Evolutionary conservation across 768 basidiomycete genomes (phyloP).

Genomic region (Hypsizygus marmoreus): DNA sequence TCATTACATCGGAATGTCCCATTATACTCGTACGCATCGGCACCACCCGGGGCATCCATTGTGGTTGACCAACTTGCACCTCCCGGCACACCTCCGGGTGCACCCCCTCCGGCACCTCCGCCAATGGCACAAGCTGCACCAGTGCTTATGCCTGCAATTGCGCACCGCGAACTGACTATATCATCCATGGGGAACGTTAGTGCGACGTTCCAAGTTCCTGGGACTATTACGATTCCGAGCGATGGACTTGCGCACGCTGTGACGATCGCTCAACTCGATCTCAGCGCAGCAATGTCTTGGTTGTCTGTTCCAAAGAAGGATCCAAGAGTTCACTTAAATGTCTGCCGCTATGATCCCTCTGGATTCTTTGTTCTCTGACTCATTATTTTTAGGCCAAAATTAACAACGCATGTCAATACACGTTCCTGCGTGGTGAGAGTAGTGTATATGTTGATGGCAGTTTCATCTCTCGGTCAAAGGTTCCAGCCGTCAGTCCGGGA

Average conservation of each 20-base stretch:
- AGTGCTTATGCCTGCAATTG: no score
- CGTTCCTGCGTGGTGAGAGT: conserved; percentile 45
- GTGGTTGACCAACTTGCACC: no score
- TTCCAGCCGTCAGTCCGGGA: conserved; percentile 40
- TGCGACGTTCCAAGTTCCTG: conserved; percentile 14
- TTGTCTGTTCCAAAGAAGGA: conserved; percentile 7
- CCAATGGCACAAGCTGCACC: no score
- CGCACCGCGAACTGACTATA: background rate
- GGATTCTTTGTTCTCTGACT: no score
- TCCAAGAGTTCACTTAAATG: conserved; percentile 7
- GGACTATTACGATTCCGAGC: conserved; percentile 14
- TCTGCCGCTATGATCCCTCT: background rate
- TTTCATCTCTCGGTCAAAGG: conserved; percentile 48
- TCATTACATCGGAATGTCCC: no score
- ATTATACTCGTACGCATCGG: no score
- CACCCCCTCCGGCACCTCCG: no score
- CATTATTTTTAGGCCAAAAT: conserved; percentile 39
- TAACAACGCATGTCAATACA: conserved; percentile 56
- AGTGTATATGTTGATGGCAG: conserved; percentile 57
- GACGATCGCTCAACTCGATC: conserved; percentile 7
- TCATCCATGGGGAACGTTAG: conserved; percentile 9
- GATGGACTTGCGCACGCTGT: conserved; percentile 14
- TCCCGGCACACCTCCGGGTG: no score
- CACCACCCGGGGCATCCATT: no score
- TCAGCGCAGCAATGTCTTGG: conserved; percentile 14